Evolutionary conservation across 805 yeast species (phyloP).

Genomic region (Vanderwaltozyma verrucispora): DNA sequence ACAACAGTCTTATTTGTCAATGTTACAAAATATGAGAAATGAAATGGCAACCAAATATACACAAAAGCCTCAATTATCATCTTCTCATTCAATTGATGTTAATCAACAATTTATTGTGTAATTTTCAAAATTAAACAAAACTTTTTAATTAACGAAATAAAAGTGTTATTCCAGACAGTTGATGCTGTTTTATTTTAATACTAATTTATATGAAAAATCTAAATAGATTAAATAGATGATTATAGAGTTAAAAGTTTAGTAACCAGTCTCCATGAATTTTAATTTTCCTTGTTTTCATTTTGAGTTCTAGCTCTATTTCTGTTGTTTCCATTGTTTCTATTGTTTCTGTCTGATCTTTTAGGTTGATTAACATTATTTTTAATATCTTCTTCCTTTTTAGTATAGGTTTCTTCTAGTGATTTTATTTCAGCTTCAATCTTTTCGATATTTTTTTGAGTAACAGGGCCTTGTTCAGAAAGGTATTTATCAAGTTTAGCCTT

Average conservation of each 20-base stretch:
- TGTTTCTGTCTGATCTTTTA: too few relatives aligned
- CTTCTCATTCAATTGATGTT: slow-evolving; percentile 72
- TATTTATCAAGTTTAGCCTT: slow-evolving; percentile 59
- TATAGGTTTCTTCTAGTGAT: neutral
- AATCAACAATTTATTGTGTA: slow-evolving; percentile 41
- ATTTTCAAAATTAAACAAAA: too few relatives aligned
- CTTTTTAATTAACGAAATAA: too few relatives aligned
- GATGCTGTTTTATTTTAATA: too few relatives aligned
- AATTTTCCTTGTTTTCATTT: neutral
- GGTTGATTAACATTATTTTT: neutral
- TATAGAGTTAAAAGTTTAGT: too few relatives aligned
- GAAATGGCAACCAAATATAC: slow-evolving; percentile 53
- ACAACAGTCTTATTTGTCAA: slow-evolving; percentile 55
- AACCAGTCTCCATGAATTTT: too few relatives aligned
- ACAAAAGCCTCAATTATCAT: slow-evolving; percentile 75
- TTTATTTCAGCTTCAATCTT: slow-evolving; percentile 61
- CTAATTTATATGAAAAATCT: too few relatives aligned
- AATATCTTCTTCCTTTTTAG: neutral
- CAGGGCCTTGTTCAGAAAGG: slow-evolving; percentile 62
- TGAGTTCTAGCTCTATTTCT: neutral
- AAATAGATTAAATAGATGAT: too few relatives aligned
- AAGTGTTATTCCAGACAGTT: too few relatives aligned
- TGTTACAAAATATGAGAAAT: slow-evolving; percentile 60
- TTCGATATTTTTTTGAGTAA: slow-evolving; percentile 61
- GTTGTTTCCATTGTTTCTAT: neutral